Evolutionary conservation across 2,329 filamentous ascomycete species (phyloP).

Genomic region (Neoascochyta sp.): DNA sequence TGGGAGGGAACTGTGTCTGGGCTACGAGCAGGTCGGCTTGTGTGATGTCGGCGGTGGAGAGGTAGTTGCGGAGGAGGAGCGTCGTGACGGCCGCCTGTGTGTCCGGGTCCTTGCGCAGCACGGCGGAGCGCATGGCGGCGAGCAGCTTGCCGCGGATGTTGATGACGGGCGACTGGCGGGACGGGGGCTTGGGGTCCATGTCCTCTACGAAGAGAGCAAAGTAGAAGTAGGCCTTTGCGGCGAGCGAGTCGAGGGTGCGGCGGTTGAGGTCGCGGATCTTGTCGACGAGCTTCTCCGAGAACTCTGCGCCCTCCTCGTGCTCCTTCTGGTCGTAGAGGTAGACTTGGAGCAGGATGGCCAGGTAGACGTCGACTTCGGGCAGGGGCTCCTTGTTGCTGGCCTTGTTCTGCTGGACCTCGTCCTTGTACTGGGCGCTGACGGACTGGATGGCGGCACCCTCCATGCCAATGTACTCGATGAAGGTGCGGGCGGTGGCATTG

Average conservation of each 20-base stretch:
- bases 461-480: constrained; percentile 67
- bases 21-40: constrained; percentile 95
- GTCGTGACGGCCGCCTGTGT: constrained; percentile 97
- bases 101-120: constrained; percentile 92
- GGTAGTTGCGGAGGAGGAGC: constrained; percentile 89
- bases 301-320: constrained; percentile 73
- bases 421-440: constrained; percentile 52
- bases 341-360: constrained; percentile 72
- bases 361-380: constrained; percentile 83
- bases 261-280: constrained; percentile 87
- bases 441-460: constrained; percentile 61
- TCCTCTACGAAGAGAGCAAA: constrained; percentile 94
- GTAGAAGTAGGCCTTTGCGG: constrained; percentile 97
- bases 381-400: constrained; percentile 67
- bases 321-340: constrained; percentile 83
- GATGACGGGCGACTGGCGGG: constrained; percentile 81
- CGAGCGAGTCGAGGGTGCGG: constrained; percentile 86
- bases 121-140: constrained; percentile 86
- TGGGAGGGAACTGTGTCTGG: constrained; percentile 90
- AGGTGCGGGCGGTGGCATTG: constrained; percentile 62
- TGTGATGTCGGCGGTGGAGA: constrained; percentile 91
- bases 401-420: constrained; percentile 63
- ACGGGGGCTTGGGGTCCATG: constrained; percentile 80
- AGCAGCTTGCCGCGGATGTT: constrained; percentile 82
- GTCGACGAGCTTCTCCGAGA: constrained; percentile 79